phyloP scores from a whole-genome alignment of 805 yeast genomes.

The Spathaspora hagerdaliae region DNA sequence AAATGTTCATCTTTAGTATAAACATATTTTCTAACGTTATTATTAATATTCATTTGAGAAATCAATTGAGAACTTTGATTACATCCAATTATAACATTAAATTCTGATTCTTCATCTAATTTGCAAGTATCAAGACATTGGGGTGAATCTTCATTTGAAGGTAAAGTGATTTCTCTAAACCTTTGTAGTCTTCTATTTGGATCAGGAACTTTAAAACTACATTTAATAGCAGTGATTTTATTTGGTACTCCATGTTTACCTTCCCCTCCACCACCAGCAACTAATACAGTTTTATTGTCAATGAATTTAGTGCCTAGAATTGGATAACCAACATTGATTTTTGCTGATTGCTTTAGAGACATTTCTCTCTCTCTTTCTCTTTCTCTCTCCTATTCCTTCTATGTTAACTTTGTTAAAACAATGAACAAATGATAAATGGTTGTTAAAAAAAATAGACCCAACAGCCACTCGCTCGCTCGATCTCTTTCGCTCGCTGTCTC shows the following conservation, averaged over 20 bases:
- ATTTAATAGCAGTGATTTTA: slow-evolving; percentile 63
- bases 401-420: too few relatives aligned
- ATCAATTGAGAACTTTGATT: slow-evolving; percentile 63
- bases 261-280: slow-evolving; percentile 95
- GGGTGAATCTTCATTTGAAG: slow-evolving; percentile 79
- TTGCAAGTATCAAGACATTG: slow-evolving; percentile 62
- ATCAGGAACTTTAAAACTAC: slow-evolving; percentile 48
- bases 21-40: slow-evolving; percentile 66
- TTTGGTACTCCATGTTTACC: slow-evolving; percentile 87
- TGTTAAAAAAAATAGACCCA: too few relatives aligned
- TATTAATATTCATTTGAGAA: slow-evolving; percentile 54
- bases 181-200: slow-evolving; percentile 45
- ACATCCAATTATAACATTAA: slow-evolving; percentile 65
- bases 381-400: too few relatives aligned
- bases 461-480: too few relatives aligned
- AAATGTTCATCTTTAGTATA: slow-evolving; percentile 55
- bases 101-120: slow-evolving; percentile 26
- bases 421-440: too few relatives aligned
- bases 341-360: slow-evolving; percentile 33
- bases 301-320: slow-evolving; percentile 74
- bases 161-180: slow-evolving; percentile 58
- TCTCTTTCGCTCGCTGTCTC: too few relatives aligned
- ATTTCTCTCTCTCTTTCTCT: slow-evolving; percentile 7
- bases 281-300: slow-evolving; percentile 55
- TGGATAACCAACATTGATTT: slow-evolving; percentile 62